Conservation (phyloP, 2,329 filamentous ascomycete genomes). For the Cordyceps tenuipes region DNA sequence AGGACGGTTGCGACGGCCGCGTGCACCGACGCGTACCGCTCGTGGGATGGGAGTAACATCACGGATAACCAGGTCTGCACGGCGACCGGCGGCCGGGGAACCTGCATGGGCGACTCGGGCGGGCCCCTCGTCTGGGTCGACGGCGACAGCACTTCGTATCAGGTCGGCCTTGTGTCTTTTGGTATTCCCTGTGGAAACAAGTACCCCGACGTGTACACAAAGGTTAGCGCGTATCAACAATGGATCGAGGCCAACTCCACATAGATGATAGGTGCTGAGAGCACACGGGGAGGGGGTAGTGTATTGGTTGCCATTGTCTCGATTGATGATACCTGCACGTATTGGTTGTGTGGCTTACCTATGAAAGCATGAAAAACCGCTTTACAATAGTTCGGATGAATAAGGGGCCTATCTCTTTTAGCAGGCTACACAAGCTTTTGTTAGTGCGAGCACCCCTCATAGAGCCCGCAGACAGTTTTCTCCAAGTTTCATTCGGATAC, state of each 20-base stretch:
- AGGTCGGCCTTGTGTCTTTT: slow-evolving; percentile 1
- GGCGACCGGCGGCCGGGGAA: background rate
- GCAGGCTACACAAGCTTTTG: too few relatives aligned
- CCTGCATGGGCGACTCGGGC: slow-evolving; percentile 5
- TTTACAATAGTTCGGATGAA: too few relatives aligned
- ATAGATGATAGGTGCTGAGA: background rate
- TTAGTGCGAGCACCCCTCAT: too few relatives aligned
- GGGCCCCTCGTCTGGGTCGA: background rate
- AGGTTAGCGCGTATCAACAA: background rate
- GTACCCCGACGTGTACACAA: slow-evolving; percentile 5
- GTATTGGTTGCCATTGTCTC: too few relatives aligned
- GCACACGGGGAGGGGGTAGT: too few relatives aligned
- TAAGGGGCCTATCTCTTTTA: too few relatives aligned
- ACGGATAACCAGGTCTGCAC: slow-evolving; percentile 3
- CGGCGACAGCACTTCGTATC: background rate
- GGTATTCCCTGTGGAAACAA: background rate
- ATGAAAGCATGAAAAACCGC: too few relatives aligned
- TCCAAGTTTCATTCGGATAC: too few relatives aligned
- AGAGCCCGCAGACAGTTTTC: too few relatives aligned
- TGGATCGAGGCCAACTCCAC: slow-evolving; percentile 1
- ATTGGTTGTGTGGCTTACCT: too few relatives aligned
- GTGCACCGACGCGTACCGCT: background rate
- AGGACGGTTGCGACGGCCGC: background rate
- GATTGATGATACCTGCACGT: too few relatives aligned
- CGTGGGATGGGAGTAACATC: background rate